These are phyloP conservation scores for Coemansia sp. DNA, from an alignment of 192 early-diverging fungal species.

Conservation along the genomic window DNA sequence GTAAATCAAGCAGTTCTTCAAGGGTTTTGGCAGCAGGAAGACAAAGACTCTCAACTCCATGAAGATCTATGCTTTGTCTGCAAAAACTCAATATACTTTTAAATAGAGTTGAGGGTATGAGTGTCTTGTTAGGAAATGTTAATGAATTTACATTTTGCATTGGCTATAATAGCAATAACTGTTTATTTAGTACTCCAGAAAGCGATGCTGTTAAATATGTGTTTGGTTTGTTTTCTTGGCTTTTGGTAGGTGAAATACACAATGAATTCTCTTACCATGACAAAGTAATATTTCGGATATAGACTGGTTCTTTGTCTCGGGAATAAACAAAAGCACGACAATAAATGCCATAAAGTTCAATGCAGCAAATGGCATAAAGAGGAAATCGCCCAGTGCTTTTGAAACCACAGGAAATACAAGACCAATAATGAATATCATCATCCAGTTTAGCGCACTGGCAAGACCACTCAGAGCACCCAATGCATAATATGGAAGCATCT, in stretches of 20 bases:
- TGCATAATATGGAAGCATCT: slow-evolving; percentile 73
- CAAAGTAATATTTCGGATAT: slow-evolving; percentile 60
- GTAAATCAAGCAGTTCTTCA: slow-evolving; percentile 58
- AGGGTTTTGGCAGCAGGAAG: slow-evolving; percentile 73
- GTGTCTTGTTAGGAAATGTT: background rate
- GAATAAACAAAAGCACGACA: slow-evolving; percentile 67
- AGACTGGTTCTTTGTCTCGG: slow-evolving; percentile 75
- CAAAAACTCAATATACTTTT: slow-evolving; percentile 73
- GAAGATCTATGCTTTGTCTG: slow-evolving; percentile 58
- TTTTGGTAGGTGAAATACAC: slow-evolving; percentile 16
- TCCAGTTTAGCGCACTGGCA: slow-evolving; percentile 76
- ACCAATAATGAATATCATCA: slow-evolving; percentile 58
- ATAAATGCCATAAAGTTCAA: slow-evolving; percentile 60
- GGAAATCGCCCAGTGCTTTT: slow-evolving; percentile 27
- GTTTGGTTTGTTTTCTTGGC: background rate
- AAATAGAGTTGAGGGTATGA: background rate
- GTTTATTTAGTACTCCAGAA: too few species aligned
- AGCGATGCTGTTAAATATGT: background rate
- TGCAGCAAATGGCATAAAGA: slow-evolving; percentile 65
- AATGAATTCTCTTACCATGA: slow-evolving; percentile 36
- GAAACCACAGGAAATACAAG: slow-evolving; percentile 56
- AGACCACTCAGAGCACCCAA: slow-evolving; percentile 66
- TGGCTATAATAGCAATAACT: too few species aligned
- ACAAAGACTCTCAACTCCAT: slow-evolving; percentile 67
- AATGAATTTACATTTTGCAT: too few species aligned